Conservation (phyloP, 2,329 filamentous ascomycete genomes). For the Cladobotryum mycophilum region DNA sequence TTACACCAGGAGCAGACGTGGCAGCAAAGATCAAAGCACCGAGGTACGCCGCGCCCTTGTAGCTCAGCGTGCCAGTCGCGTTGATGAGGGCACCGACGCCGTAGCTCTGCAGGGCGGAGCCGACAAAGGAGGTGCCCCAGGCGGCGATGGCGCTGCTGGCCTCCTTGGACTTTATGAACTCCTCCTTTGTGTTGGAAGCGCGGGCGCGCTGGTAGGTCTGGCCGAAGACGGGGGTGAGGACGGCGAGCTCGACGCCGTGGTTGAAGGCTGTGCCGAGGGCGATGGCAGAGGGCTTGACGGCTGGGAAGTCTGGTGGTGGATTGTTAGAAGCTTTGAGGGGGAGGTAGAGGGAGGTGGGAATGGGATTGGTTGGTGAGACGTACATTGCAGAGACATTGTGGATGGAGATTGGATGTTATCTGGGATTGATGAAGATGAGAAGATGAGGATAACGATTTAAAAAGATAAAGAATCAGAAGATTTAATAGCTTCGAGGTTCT, state of each 20-base stretch:
- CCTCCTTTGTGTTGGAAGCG: constrained; percentile 87
- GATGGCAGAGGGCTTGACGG: constrained; percentile 97
- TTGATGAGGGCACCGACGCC: constrained; percentile 88
- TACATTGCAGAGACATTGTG: constrained; percentile 57
- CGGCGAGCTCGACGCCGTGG: constrained; percentile 81
- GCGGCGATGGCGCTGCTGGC: constrained; percentile 79
- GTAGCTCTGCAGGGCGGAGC: constrained; percentile 83
- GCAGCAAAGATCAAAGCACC: constrained; percentile 88
- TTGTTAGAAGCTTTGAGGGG: not conserved
- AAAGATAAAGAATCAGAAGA: no score
- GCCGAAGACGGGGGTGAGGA: constrained; percentile 85
- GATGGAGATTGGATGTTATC: not conserved
- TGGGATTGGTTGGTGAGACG: constrained; percentile 21
- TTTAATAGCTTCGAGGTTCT: not conserved
- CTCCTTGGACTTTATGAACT: constrained; percentile 92
- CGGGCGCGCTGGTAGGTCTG: constrained; percentile 92
- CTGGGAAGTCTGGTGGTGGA: constrained; percentile 44
- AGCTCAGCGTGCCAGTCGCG: constrained; percentile 87
- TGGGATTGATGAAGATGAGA: not conserved
- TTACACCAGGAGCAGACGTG: constrained; percentile 77
- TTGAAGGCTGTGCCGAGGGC: constrained; percentile 94
- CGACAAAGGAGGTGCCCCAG: constrained; percentile 84
- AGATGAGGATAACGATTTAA: no score
- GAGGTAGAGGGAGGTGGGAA: not conserved
- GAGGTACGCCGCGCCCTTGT: constrained; percentile 95